Conservation (phyloP, 1,284 basidiomycete species). For the Tetrapyrgos nigripes region DNA sequence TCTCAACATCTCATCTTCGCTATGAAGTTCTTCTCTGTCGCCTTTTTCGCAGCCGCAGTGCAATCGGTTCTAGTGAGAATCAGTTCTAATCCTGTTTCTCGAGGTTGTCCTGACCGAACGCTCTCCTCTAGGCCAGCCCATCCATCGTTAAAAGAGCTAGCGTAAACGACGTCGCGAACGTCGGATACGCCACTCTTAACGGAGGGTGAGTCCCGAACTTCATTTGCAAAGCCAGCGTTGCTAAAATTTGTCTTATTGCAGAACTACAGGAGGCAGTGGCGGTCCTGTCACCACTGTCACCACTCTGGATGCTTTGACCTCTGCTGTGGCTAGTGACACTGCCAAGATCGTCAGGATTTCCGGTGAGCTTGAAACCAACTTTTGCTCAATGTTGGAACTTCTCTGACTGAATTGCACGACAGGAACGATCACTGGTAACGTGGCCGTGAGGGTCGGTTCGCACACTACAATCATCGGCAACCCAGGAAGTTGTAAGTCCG, state of each 20-base stretch:
- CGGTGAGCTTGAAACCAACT: conserved; percentile 30
- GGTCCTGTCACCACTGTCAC: conserved; percentile 50
- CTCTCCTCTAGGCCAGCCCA: conserved; percentile 25
- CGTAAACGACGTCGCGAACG: conserved; percentile 41
- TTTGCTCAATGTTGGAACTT: not conserved
- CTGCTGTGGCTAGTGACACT: conserved; percentile 46
- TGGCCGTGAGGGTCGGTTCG: conserved; percentile 47
- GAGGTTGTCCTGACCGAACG: not conserved
- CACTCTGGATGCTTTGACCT: conserved; percentile 45
- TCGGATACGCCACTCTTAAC: conserved; percentile 50
- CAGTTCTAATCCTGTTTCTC: not conserved
- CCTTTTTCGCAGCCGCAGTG: not conserved
- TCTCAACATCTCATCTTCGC: not conserved
- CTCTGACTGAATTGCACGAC: not conserved
- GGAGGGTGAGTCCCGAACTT: conserved; percentile 37
- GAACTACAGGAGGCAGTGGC: conserved; percentile 50
- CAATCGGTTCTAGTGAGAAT: not conserved
- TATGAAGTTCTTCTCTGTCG: not conserved
- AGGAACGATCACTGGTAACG: conserved; percentile 50
- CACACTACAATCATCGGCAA: conserved; percentile 50
- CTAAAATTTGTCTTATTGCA: conserved; percentile 19
- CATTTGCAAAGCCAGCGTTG: not conserved
- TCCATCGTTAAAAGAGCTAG: conserved; percentile 38
- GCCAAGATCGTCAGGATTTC: conserved; percentile 54
- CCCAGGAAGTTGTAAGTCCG: conserved; percentile 24